Base-by-base conservation (phyloP, 768 basidiomycete species). In the Lentinula detonsa region DNA sequence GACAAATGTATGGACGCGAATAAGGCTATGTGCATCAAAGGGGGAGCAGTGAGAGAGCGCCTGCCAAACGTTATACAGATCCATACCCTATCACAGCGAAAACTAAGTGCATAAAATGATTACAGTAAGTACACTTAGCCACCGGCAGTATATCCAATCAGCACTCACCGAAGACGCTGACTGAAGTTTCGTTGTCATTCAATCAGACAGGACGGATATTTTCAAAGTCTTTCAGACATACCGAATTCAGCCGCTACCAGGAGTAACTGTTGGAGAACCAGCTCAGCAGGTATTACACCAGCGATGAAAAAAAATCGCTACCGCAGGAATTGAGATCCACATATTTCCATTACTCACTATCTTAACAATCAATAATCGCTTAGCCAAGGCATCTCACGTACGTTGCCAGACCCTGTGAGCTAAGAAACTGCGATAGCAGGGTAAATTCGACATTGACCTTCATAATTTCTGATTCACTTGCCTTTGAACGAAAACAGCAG, bases 401-500 rank as follows among this genome's bases (percentile, higher is more conserved):
- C 80, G 65, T 62, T 68, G 72, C 71, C 77, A 83, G 21, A 83
- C 70, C 15, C 81, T 56, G 15, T 43, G 40, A 43, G 55, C 55
- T 2, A 56, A 16, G 42, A 56, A 56, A 56, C 55, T 56, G 23
- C 43, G 9, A 15, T 7, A 31, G 7, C 8, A 21, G 21, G 45
- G 45, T 46, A 8, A 46, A n/a, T 21, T 21, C n/a, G 45, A 8
- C 45, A n/a, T 46, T 21, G 18, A 21, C 21, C n/a, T 46, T 46
- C 18, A 46, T 23, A 6, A 9, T 21, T 21, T 39, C 53, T 23
- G 23, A 57, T 52, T 5, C 4, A n/a, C 62, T 48, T 63, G 77
- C 76, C 76, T 75, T 72, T 84, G 82, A 11, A 83, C 81, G 45
- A 81, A 64, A 52, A 84, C 62, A 23, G 78, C 77, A 3, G 77